Evolutionary conservation across 441 rosid genomes (phyloP), one percentile per base, ranked within the genome.

Genomic region (Bocquillonia castaneifolia): DNA sequence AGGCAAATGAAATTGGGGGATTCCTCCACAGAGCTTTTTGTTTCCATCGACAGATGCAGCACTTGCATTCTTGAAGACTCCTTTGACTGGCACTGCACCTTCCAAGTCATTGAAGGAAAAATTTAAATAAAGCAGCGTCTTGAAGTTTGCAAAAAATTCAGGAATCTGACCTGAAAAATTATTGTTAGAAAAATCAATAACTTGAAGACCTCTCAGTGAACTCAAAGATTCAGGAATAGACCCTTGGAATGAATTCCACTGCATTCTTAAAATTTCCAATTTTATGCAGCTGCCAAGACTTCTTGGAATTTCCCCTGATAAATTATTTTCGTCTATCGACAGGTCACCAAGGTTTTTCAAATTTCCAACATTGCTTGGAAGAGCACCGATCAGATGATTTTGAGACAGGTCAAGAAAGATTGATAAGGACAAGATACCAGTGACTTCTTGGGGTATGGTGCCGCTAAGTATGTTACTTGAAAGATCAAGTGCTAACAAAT

Each of bases 391-490:
- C 23, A 74, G 63, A 6, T 15, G 10, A 60, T 73, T 77, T 5
- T 12, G 17, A 5, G 70, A 76, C 31, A 73, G 17, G 23, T 55
- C 44, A 50, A 78, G 34, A 54, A 10, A 58, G 22, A 22, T 13
- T 26, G 77, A 63, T n/a, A 77, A 40, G 66, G 79, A 73, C 23
- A 76, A 58, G 13, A 77, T 68, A 1, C 66, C 52, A 17, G 77
- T 44, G 36, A 82, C 64, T 66, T 73, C 63, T 18, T 20, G n/a
- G 2, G 86, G 82, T 53, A 82, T 67, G 59, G 6, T 55, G 22
- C 83, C 86, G 39, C 20, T 64, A 18, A 80, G 77, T 26, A 69
- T 61, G 44, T 79, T 82, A 0, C 12, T 18, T 5, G 77, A 63
- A 0, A 79, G 77, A 63, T 17, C 51, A 22, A 84, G 54, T 1